phyloP scores from a whole-genome alignment of 2,329 filamentous ascomycete genomes.

The Knufia fluminis region DNA sequence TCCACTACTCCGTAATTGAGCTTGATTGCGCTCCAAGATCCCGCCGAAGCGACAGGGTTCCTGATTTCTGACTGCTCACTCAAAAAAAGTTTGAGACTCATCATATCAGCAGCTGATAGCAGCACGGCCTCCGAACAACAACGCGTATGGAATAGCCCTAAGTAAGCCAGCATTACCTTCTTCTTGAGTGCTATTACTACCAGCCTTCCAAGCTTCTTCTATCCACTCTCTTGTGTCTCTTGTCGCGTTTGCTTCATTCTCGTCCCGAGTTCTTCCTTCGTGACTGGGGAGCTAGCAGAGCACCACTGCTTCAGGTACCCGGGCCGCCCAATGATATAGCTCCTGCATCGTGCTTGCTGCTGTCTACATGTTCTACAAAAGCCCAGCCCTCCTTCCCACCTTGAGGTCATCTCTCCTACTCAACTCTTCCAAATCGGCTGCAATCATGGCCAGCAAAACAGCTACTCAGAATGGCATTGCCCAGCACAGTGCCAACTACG shows the following conservation, averaged over 20 bases:
- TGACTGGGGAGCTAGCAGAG: not conserved
- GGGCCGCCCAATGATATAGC: slow-evolving; percentile 1
- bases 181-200: too few relatives aligned
- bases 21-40: not conserved
- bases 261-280: not conserved
- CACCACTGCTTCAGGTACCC: not conserved
- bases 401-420: slow-evolving; percentile 4
- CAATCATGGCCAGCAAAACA: slow-evolving; percentile 6
- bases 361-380: slow-evolving; percentile 9
- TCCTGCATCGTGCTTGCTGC: not conserved
- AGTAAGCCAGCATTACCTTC: too few relatives aligned
- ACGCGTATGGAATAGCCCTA: too few relatives aligned
- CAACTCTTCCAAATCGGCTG: not conserved
- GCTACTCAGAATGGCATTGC: slow-evolving; percentile 5
- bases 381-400: not conserved
- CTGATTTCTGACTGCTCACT: not conserved
- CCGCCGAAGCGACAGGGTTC: not conserved
- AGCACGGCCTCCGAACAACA: not conserved
- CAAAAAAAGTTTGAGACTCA: not conserved
- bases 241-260: not conserved
- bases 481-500: not conserved
- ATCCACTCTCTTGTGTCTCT: not conserved
- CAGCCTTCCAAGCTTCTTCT: too few relatives aligned
- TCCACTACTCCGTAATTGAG: not conserved
- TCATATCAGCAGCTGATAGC: not conserved